Evolutionary conservation across 148 eudicot species (phyloP).

Genomic region (Heliosperma pusillum): DNA sequence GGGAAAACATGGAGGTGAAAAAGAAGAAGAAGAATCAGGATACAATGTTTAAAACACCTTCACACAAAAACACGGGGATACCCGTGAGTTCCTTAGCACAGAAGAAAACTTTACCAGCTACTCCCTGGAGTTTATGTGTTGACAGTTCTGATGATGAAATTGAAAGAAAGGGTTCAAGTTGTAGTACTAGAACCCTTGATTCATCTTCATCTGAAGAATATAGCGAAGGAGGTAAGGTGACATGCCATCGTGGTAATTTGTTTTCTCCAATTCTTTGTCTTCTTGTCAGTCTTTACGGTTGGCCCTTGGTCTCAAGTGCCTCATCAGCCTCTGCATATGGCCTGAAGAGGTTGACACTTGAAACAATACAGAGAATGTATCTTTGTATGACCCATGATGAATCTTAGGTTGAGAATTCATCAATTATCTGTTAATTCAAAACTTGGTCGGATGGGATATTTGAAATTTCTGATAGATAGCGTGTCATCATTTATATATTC

Average conservation of each 20-base stretch:
- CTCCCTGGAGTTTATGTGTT: conserved; percentile 43
- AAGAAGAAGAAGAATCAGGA: conserved; percentile 6
- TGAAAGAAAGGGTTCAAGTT: conserved; percentile 32
- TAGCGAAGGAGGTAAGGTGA: conserved; percentile 30
- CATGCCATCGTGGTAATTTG: conserved; percentile 38
- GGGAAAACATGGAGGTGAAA: conserved; percentile 24
- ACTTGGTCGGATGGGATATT: too few relatives aligned
- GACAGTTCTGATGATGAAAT: conserved; percentile 48
- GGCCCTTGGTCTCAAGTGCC: not conserved
- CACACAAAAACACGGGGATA: conserved; percentile 16
- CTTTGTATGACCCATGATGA: too few relatives aligned
- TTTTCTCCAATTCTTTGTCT: not conserved
- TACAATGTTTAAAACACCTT: too few relatives aligned
- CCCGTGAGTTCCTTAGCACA: conserved; percentile 27
- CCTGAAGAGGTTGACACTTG: too few relatives aligned
- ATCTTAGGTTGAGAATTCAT: too few relatives aligned
- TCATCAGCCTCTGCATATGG: too few relatives aligned
- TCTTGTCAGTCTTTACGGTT: not conserved
- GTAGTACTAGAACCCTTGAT: conserved; percentile 40
- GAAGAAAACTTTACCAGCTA: conserved; percentile 37
- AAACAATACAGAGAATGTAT: too few relatives aligned
- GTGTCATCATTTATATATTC: too few relatives aligned
- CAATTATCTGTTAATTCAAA: too few relatives aligned
- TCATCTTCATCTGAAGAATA: conserved; percentile 49
- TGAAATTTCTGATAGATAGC: too few relatives aligned